These are phyloP conservation scores for Cadophora malorum DNA, from an alignment of 2,329 filamentous ascomycete genomes.

Conservation along the genomic window DNA sequence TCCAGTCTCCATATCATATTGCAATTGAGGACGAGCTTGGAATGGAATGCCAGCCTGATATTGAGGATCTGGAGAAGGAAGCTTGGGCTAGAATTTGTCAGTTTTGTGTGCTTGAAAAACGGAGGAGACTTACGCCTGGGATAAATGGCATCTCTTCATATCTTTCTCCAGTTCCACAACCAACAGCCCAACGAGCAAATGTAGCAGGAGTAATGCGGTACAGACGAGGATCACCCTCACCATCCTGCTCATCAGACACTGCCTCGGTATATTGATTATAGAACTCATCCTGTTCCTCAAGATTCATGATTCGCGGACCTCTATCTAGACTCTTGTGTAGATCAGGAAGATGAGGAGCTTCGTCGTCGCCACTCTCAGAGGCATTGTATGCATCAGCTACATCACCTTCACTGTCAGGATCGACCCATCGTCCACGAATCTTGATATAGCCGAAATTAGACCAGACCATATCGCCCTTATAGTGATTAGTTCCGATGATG, in stretches of 20 bases:
- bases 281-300: constrained; percentile 32
- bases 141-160: constrained; percentile 36
- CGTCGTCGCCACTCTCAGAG: neutral
- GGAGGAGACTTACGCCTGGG: constrained; percentile 29
- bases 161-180: constrained; percentile 39
- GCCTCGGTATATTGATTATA: constrained; percentile 39
- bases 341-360: constrained; percentile 23
- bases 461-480: constrained; percentile 35
- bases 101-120: no score
- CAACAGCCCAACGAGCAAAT: constrained; percentile 50
- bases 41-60: neutral
- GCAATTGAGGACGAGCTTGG: constrained; percentile 19
- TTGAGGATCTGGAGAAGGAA: constrained; percentile 21
- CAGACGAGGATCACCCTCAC: constrained; percentile 49
- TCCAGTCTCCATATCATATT: constrained; percentile 41
- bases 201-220: constrained; percentile 51
- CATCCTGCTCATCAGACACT: constrained; percentile 51
- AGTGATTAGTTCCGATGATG: constrained; percentile 32
- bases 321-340: neutral
- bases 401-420: constrained; percentile 41
- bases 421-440: constrained; percentile 39
- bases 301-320: constrained; percentile 32
- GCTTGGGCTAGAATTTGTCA: no score
- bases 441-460: constrained; percentile 42
- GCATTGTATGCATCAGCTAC: constrained; percentile 12